Evolutionary conservation across 2,329 filamentous ascomycete species (phyloP).

Genomic region (Aspergillus sp.): DNA sequence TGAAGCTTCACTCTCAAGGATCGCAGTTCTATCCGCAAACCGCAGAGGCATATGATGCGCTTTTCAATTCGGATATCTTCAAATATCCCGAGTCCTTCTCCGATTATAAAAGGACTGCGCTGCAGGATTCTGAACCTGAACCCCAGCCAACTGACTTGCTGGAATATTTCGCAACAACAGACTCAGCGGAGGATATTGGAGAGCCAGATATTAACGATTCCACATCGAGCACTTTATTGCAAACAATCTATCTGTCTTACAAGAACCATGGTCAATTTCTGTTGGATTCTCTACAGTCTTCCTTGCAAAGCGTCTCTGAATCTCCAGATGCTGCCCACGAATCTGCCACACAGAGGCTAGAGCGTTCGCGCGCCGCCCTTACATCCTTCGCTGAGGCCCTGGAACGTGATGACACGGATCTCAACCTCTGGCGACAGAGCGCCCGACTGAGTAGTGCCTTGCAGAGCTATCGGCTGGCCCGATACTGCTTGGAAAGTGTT

Average conservation of each 20-base stretch:
- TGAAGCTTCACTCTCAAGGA: constrained; percentile 88
- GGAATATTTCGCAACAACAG: constrained; percentile 16
- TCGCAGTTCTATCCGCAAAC: constrained; percentile 69
- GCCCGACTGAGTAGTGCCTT: constrained; percentile 52
- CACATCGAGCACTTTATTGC: constrained; percentile 71
- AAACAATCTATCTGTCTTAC: constrained; percentile 86
- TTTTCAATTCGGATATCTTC: constrained; percentile 92
- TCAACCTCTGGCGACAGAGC: constrained; percentile 58
- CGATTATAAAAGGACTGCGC: constrained; percentile 68
- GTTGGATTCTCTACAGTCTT: constrained; percentile 64
- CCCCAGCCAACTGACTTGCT: constrained; percentile 42
- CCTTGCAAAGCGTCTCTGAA: constrained; percentile 22
- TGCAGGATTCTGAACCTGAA: constrained; percentile 35
- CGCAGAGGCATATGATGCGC: constrained; percentile 68
- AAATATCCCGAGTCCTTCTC: constrained; percentile 79
- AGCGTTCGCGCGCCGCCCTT: constrained; percentile 39
- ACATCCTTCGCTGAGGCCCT: constrained; percentile 55
- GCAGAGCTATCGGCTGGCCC: constrained; percentile 51
- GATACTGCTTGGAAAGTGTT: constrained; percentile 59
- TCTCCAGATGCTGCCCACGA: constrained; percentile 12
- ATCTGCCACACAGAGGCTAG: constrained; percentile 18
- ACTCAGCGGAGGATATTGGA: constrained; percentile 27
- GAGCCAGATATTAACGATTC: constrained; percentile 61
- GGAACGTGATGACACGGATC: constrained; percentile 58
- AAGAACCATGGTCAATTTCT: constrained; percentile 93